Evolutionary conservation across 2,329 filamentous ascomycete genomes (phyloP), one percentile per base, ranked within the genome.

Genomic region (Neofusicoccum sp.): DNA sequence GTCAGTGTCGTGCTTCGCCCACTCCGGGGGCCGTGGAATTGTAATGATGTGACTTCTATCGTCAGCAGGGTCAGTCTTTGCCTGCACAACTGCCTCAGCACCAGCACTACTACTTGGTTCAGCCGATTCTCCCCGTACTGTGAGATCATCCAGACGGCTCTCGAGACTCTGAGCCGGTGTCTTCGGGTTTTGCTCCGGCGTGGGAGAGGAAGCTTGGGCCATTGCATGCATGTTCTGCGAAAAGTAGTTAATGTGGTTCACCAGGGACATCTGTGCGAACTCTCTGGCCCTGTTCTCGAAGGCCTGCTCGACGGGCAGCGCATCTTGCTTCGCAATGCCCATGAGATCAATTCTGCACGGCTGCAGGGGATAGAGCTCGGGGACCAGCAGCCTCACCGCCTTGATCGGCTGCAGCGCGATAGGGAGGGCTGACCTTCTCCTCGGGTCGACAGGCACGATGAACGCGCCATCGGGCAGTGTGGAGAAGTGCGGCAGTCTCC

Each of bases 11-110:
- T 20, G 20, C 6, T 16, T 24, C 7, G 31, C 74, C 91, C 91
- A 96, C 73, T 96, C 91, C 0, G 89, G 89, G 8, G 91, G 91
- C 6, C 90, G 81, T 9, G 89, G 84, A 58, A 95, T 90, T 62
- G 89, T 77, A 62, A 88, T 83, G 51, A 95, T 76, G 68, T 93
- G 90, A 34, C 81, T 81, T 61, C 82, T 84, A 30, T 84, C 86
- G 47, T 67, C 63, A 26, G 34, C 11, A 56, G 38, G 11, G 38
- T 26, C 51, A 43, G 51, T 30, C 24, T 12, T n/a, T 4, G 24
- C 14, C 51, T 31, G n/a, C 26, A 12, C 38, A 31, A 11, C 8
- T 24, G 38, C 38, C 38, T 33, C 51, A 20, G 34, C 24, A 4
- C 30, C 54, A 34, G 54, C 11, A 3, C n/a, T 12, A 9, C 33